Conservation (phyloP, 805 yeast genomes). For the Candida oleophila region DNA sequence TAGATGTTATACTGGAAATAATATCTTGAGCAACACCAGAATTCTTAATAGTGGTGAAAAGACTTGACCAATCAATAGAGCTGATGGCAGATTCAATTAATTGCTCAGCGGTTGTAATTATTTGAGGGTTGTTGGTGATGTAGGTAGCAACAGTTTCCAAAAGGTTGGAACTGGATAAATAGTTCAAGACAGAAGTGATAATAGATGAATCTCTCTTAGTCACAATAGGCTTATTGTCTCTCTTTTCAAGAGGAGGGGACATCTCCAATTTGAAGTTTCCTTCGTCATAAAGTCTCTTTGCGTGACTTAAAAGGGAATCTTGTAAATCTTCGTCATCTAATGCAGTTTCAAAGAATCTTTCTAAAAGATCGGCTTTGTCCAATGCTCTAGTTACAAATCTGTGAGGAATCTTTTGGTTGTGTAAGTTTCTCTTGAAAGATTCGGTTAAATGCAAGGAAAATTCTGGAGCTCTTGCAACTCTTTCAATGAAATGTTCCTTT, state of each 20-base stretch:
- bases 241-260: conserved; percentile 8
- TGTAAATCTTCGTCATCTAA: conserved; percentile 15
- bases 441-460: conserved; percentile 1
- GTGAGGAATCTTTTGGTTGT: conserved; percentile 2
- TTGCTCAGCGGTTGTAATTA: conserved; percentile 18
- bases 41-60: conserved; percentile 23
- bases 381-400: conserved; percentile 7
- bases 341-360: conserved; percentile 15
- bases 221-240: conserved; percentile 9
- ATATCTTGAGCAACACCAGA: conserved; percentile 22
- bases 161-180: conserved; percentile 22
- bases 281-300: conserved; percentile 14
- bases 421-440: background rate
- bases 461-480: conserved; percentile 4
- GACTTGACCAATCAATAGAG: conserved; percentile 18
- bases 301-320: conserved; percentile 14
- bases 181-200: conserved; percentile 14
- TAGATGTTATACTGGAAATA: conserved; percentile 12
- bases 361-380: conserved; percentile 13
- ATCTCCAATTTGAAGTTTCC: conserved; percentile 9
- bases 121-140: conserved; percentile 20
- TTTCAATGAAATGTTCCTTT: background rate
- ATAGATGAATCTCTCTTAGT: conserved; percentile 14
- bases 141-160: conserved; percentile 20
- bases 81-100: conserved; percentile 20